Evolutionary conservation across 352 stramenopile genomes (phyloP), one percentile per base, ranked within the genome.

Genomic region (Pythium plurisporium): DNA sequence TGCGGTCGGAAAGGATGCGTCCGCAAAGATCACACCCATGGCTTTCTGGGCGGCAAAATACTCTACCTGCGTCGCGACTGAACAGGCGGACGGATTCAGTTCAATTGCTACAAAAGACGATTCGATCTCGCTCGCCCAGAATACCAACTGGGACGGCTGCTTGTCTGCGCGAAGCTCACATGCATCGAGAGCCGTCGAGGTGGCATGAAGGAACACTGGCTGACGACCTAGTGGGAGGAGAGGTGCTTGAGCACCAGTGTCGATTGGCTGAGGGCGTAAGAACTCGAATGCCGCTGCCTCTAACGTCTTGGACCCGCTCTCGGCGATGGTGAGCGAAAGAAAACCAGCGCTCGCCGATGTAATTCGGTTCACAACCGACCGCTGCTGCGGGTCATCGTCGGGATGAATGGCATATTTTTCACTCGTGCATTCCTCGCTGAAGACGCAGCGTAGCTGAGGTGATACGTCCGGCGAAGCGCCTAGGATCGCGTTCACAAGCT

Each of bases 361-460:
- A 30, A 76, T 73, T 14, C 69, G 72, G 42, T 73, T 70, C 4
- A 68, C 64, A 4, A 76, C 62, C 20, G 77, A 83, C 20, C 51
- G 49, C 15, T 62, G 58, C 5, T 73, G 52, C 12, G 70, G 69
- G 17, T 85, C 76, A 22, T 72, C 55, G 9, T 68, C 44, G 9
- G 75, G 72, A 43, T 87, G 69, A 3, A 82, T 67, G 19, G 64
- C 52, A 50, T 76, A 87, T 38, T 72, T 76, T 17, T 76, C 66
- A 23, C 54, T 53, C 20, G 58, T 55, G 42, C 79, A 86, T 43
- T 75, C 62, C 7, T 65, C 60, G 20, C 62, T 82, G 55, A 87
- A 87, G 23, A 85, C 74, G 30, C 86, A 85, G 22, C 76, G 75
- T 17, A 87, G 52, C 30, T 71, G 69, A 26, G 76, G 62, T 11